Evolutionary conservation across 108 stramenopile genomes (phyloP).

Genomic region (Parietichytrium sp.): DNA sequence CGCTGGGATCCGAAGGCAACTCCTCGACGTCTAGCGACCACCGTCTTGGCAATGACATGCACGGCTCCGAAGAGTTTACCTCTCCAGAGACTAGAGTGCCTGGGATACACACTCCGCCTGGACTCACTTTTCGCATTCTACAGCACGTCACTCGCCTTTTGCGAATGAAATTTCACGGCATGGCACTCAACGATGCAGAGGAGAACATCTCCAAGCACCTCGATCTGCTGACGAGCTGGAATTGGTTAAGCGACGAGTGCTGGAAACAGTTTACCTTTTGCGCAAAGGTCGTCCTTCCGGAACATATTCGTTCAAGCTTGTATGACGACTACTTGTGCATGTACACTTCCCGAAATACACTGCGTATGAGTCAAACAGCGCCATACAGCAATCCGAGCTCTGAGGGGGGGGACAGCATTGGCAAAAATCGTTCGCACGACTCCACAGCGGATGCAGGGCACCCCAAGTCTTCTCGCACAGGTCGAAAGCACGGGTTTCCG

Average conservation of each 20-base stretch:
- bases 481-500: no score
- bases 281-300: neutral
- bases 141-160: constrained; percentile 12
- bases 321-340: constrained; percentile 15
- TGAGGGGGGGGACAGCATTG: neutral
- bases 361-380: no score
- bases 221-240: constrained; percentile 26
- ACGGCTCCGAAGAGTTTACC: neutral
- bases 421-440: neutral
- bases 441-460: no score
- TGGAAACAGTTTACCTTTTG: constrained; percentile 4
- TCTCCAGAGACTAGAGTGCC: neutral
- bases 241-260: constrained; percentile 12
- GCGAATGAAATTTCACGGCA: neutral
- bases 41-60: neutral
- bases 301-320: neutral
- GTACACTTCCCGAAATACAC: neutral
- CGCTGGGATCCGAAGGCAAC: neutral
- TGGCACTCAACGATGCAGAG: neutral
- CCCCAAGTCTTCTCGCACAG: no score
- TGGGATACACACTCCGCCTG: constrained; percentile 23
- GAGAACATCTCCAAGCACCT: neutral
- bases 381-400: no score
- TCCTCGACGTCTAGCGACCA: neutral
- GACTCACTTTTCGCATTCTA: neutral